Conservation (phyloP, 2,329 filamentous ascomycete genomes). For the Shiraia sp. region DNA sequence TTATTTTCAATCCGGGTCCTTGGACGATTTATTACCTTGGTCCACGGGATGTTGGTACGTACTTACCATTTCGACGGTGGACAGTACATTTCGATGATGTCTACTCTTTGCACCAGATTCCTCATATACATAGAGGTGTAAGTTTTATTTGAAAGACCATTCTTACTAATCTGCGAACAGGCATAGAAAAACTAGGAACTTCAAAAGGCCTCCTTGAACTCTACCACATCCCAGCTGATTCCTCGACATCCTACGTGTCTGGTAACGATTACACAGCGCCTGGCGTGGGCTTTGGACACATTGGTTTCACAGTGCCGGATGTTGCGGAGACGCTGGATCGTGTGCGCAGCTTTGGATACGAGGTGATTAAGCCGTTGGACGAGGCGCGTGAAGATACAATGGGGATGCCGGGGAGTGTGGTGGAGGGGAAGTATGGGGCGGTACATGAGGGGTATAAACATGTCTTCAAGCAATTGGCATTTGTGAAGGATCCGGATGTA, state of each 20-base stretch:
- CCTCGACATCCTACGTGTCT: conserved; percentile 20
- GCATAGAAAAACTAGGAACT: conserved; percentile 21
- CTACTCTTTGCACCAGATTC: too few species aligned
- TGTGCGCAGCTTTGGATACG: conserved; percentile 24
- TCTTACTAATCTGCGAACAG: too few species aligned
- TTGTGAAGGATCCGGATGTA: conserved; percentile 42
- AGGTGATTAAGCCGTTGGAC: conserved; percentile 33
- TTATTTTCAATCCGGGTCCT: conserved; percentile 40
- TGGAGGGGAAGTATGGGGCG: conserved; percentile 14
- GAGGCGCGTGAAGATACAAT: conserved; percentile 29
- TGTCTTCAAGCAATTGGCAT: conserved; percentile 37
- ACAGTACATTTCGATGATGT: too few species aligned
- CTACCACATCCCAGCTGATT: conserved; percentile 36
- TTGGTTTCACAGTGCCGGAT: conserved; percentile 43
- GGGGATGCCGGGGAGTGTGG: conserved; percentile 24
- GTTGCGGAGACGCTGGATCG: conserved; percentile 27
- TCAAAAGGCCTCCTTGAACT: conserved; percentile 36
- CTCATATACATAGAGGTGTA: too few species aligned
- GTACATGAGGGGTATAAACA: conserved; percentile 33
- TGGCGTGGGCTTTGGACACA: conserved; percentile 37
- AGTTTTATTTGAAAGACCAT: too few species aligned
- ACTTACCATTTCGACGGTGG: too few species aligned
- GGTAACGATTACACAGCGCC: conserved; percentile 30
- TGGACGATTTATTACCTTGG: conserved; percentile 44
- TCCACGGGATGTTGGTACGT: conserved; percentile 27